phyloP scores from a whole-genome alignment of 192 early-diverging fungal species.

The Coemansia furcata region DNA sequence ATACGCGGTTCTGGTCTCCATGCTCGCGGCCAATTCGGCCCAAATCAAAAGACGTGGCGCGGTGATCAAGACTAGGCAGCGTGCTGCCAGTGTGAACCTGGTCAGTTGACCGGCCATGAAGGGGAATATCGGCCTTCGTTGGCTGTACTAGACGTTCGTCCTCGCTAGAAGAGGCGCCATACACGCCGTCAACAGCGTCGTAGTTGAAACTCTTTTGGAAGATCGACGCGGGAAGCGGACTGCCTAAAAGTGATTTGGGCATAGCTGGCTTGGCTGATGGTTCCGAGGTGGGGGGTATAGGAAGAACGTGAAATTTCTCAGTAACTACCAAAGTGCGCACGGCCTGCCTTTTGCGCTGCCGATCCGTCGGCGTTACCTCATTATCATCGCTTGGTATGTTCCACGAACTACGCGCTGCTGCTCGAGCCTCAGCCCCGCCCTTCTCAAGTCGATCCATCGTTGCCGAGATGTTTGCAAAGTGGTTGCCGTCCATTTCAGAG shows the following conservation, averaged over 20 bases:
- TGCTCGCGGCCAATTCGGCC: slow-evolving; percentile 22
- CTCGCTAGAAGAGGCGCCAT: slow-evolving; percentile 27
- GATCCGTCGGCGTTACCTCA: slow-evolving; percentile 5
- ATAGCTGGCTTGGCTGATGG: background rate
- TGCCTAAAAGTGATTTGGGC: slow-evolving; percentile 10
- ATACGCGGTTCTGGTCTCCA: background rate
- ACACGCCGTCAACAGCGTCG: slow-evolving; percentile 11
- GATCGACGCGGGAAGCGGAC: slow-evolving; percentile 22
- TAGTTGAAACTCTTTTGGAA: slow-evolving; percentile 23
- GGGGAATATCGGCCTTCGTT: background rate
- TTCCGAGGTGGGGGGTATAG: slow-evolving; percentile 7
- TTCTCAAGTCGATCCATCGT: background rate
- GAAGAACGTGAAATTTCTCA: slow-evolving; percentile 34
- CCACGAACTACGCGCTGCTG: slow-evolving; percentile 34
- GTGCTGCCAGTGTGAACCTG: background rate
- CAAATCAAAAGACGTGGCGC: slow-evolving; percentile 50
- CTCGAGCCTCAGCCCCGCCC: background rate
- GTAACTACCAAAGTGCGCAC: slow-evolving; percentile 26
- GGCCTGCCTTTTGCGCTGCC: slow-evolving; percentile 37
- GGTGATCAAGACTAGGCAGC: slow-evolving; percentile 26
- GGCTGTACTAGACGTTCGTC: slow-evolving; percentile 12
- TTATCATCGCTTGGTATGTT: slow-evolving; percentile 29
- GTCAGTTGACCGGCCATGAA: background rate
- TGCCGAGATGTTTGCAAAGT: slow-evolving; percentile 3
- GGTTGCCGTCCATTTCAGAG: slow-evolving; percentile 34